Conservation (phyloP, 1,284 basidiomycete species). For the Apiotrichum porosum region DNA sequence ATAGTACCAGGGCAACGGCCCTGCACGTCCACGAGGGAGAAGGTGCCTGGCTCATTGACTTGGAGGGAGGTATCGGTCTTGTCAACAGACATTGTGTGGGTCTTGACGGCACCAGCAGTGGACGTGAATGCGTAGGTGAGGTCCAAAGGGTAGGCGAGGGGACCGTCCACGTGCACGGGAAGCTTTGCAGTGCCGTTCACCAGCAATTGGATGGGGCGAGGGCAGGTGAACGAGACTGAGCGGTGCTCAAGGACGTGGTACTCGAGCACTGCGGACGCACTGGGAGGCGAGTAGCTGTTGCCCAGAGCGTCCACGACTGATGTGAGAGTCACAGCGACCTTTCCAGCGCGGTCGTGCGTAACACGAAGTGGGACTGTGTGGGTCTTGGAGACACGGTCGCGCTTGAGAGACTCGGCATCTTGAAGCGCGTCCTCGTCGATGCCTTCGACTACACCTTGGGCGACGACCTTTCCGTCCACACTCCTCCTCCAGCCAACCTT, state of each 20-base stretch:
- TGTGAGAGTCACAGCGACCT: conserved; percentile 47
- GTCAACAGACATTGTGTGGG: conserved; percentile 51
- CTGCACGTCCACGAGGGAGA: conserved; percentile 65
- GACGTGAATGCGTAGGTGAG: conserved; percentile 26
- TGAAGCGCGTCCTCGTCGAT: conserved; percentile 59
- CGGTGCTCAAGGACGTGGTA: conserved; percentile 73
- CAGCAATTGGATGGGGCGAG: conserved; percentile 66
- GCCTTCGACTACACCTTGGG: conserved; percentile 67
- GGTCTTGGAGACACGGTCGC: conserved; percentile 32
- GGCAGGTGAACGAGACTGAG: conserved; percentile 66
- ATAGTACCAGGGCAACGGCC: conserved; percentile 78
- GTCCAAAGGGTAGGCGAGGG: conserved; percentile 15
- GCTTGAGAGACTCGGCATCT: conserved; percentile 22
- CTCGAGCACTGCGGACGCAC: conserved; percentile 51
- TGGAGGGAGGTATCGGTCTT: conserved; percentile 53
- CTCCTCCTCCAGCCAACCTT: conserved; percentile 68
- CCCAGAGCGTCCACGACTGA: conserved; percentile 49
- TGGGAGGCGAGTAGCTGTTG: conserved; percentile 49
- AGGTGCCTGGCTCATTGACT: conserved; percentile 71
- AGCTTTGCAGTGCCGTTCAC: conserved; percentile 48
- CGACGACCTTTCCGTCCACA: conserved; percentile 52
- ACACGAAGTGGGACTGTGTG: conserved; percentile 39
- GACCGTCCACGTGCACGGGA: conserved; percentile 24
- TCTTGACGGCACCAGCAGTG: conserved; percentile 5
- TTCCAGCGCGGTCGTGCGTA: conserved; percentile 39